Evolutionary conservation across 1,139 yeast genomes (phyloP), one percentile per base, ranked within the genome.

Genomic region (Lodderomyces beijingensis): DNA sequence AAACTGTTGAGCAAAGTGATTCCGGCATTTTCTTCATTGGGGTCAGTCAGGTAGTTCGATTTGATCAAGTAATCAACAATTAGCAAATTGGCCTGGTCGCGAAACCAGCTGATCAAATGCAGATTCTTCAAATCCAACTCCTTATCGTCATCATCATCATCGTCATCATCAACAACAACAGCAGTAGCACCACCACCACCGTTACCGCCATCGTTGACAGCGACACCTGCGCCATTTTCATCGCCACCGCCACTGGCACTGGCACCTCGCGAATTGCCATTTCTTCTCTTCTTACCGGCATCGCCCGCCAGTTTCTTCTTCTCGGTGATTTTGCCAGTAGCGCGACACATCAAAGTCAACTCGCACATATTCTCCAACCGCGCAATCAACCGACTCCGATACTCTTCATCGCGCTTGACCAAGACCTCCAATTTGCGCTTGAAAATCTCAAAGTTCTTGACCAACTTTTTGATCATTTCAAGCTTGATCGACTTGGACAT

Each of bases 1-100:
- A 68, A 54, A 19, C 62, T 62, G 20, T 64, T 54, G 8, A 76
- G 54, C 10, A 76, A 55, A 11, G 53, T 40, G 2, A 64, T 46
- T 1, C 82, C 82, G 1, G 68, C 47, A 37, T 73, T 73, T 14
- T 49, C 42, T 7, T 42, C 60, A 28, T 41, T 48, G 25, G 43
- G 47, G 22, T 46, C 50, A 7, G 15, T 25, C 10, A 21, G 18
- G 9, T 17, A 16, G 45, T 69, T 66, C 19, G 71, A 59, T 42
- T 77, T 70, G 31, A 77, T 60, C 3, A 81, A 49, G 45, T 77
- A 80, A 41, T 79, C 86, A 4, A 75, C 65, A 4, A 80, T 64
- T 8, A 79, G 49, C 3, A 80, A 43, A 45, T 78, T 76, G 3
- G 82, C 70, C 45, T 79, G 81, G 35, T 73, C 74, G 39, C 77